Evolutionary conservation across 352 stramenopile species (phyloP), one percentile per base, ranked within the genome.

Genomic region (Phytophthora foliorum): DNA sequence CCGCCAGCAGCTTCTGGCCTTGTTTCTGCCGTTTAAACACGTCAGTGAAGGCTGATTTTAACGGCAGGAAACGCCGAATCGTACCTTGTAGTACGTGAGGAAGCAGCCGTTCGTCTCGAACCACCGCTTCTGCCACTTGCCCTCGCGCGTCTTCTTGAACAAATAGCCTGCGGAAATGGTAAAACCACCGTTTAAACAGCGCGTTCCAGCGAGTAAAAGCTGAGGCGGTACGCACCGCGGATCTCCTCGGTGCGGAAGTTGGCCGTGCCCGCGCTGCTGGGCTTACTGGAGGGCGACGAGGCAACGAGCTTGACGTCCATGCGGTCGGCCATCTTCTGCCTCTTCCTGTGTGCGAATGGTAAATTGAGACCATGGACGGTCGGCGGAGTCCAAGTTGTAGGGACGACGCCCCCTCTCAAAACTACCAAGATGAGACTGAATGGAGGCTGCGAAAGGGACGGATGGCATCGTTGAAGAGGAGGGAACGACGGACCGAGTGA

Each of bases 81-180:
- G 19, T 45, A 97, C 90, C 84, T 99, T 99, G 82, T 99, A 99
- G 84, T 99, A 99, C 14, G 97, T 99, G 38, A 99, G 86, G 81
- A 98, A 98, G 75, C 98, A 97, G 49, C 97, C 97, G 72, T 99
- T 99, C 9, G 94, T 99, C 84, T 99, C 98, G 73, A 99, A 99
- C 92, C 96, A 99, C 57, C 98, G 90, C 78, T 98, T 98, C 75
- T 99, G 97, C 97, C 97, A 98, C 72, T 97, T 97, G 72, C 92
- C 92, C 59, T 97, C 91, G 60, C 92, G 90, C 54, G 93, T 97
- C 69, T 97, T 97, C 77, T 98, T 98, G 65, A 97, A 94, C 69
- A 98, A 71, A 68, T 98, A 98, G 24, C 93, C 92, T 92, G 39
- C 19, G 42, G 22, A 46, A 63, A 56, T 14, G 29, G 29, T 52